Evolutionary conservation across 345 rosid species (phyloP), one percentile per base, ranked within the genome.

Genomic region (Lagerstroemia speciosa): DNA sequence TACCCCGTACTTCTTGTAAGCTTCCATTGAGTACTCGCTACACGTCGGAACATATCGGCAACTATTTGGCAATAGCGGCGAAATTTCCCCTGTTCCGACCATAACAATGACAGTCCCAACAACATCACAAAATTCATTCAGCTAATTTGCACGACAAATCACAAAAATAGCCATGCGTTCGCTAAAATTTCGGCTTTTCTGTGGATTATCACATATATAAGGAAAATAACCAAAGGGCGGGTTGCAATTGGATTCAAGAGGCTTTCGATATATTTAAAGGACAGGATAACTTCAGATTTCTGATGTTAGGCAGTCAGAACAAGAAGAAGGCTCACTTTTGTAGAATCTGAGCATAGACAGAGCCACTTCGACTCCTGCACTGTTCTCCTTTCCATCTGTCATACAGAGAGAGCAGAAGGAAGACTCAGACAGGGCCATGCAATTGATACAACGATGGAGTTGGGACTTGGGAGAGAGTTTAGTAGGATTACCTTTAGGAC

Each of bases 11-110:
- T 78, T 93, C 89, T 89, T 89, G 78, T 90, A 93, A 76, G 97
- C 98, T 81, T 81, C 83, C 97, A 86, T 90, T 17, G 97, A 93
- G 68, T 90, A 90, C 82, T 89, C 97, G 16, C 98, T 89, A 67
- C 98, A 93, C 6, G 97, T 87, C 2, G 97, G 98, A 30, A 88
- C 80, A 53, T 87, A 90, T 36, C 97, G 76, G 77, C 96, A 93
- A 75, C 96, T 93, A 19, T 82, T 90, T 0, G 88, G 97, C 71
- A 88, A 29, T 57, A 90, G 11, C 55, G 96, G 98, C 33, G 98
- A 93, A 74, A 90, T 93, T 76, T 93, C 97, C 75, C 92, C 98
- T 90, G 82, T 72, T 77, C 74, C 45, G 72, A 50, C 60, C 65
- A 19, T 20, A 16, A 45, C 70, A 4, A 65, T 64, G 12, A 43